Evolutionary conservation across 768 basidiomycete genomes (phyloP), one percentile per base, ranked within the genome.

Genomic region (Lactifluus subvellereus): DNA sequence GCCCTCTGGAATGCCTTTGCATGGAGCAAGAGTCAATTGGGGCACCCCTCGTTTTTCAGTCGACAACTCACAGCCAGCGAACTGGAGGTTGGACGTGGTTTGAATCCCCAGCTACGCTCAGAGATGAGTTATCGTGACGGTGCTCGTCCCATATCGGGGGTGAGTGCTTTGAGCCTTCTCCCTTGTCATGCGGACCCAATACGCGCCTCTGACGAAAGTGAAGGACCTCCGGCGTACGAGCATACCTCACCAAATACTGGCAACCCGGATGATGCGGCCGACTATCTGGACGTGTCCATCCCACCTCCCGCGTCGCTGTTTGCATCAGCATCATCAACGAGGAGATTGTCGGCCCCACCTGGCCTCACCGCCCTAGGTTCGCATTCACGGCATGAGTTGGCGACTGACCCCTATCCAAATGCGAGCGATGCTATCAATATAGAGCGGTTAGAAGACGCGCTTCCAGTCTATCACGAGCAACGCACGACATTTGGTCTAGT

Each of bases 371-470:
- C 72, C 10, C 71, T 73, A 13, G 70, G 72, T 35, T 66, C 70
- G n/a, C 64, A 64, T 33, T 67, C 67, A 16, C 78, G 74, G 77
- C 74, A 74, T 37, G 73, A 73, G 55, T 78, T 72, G 65, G 71
- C 32, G 11, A 30, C 32, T 22, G 52, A 55, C 16, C 62, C 50
- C 47, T 53, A 49, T 32, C 55, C 11, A 30, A 68, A 68, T 6
- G 50, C 54, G 22, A 66, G 66, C 48, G 67, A 67, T 4, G 68
- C 64, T 6, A 71, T 85, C 59, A 73, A 78, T 4, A 79, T 84
- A 20, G 86, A 89, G 69, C 70, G 87, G 6, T 74, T 88, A 13
- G 89, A 91, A 64, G 85, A 88, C 38, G 84, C 79, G 22, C 60
- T 71, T 5, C 72, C 71, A 48, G 59, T 45, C 63, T 63, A 6